Base-by-base conservation (phyloP, 495 filamentous ascomycete genomes). In the Thermothielavioides terrestris region DNA sequence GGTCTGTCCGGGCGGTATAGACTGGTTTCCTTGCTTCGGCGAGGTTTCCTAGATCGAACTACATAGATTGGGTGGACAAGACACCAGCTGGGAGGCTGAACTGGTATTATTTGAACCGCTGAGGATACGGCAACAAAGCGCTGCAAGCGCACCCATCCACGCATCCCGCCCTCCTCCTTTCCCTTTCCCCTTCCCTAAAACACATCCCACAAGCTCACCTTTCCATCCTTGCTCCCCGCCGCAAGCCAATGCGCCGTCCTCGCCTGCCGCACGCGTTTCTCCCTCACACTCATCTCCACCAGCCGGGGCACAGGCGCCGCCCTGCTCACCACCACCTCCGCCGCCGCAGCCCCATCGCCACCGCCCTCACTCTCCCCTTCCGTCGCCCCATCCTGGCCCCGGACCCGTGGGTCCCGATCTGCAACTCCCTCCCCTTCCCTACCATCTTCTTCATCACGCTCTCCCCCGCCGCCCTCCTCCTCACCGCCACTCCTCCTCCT, bases 171-270 rank as follows among this genome's bases (percentile, higher is more conserved):
- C n/a, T n/a, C n/a, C n/a, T n/a, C n/a, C n/a, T n/a, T n/a, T n/a
- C n/a, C n/a, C n/a, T n/a, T n/a, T n/a, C n/a, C n/a, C n/a, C n/a
- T n/a, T n/a, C n/a, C n/a, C n/a, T 57, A 67, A 14, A 95, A 73
- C 85, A 98, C 53, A 94, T 86, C 89, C 92, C 92, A 98, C 66
- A 98, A 73, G 60, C 86, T 91, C 48, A 97, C 83, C 60, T 92
- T 97, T 25, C 91, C 94, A 68, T 98, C 92, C 64, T 97, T 98
- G 46, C 86, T 84, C 3, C 94, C 92, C 5, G 80, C 88, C 7
- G 83, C 92, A 40, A 97, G 61, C 92, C 92, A 97, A 64, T 96
- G 92, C 30, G 80, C 84, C 27, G 68, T 68, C 60, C 76, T 81
- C 20, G 84, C 82, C 58, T 80, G 83, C 31, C 72, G 68, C 3